Conservation (phyloP, 345 rosid genomes). For the Raphanus sativus region DNA sequence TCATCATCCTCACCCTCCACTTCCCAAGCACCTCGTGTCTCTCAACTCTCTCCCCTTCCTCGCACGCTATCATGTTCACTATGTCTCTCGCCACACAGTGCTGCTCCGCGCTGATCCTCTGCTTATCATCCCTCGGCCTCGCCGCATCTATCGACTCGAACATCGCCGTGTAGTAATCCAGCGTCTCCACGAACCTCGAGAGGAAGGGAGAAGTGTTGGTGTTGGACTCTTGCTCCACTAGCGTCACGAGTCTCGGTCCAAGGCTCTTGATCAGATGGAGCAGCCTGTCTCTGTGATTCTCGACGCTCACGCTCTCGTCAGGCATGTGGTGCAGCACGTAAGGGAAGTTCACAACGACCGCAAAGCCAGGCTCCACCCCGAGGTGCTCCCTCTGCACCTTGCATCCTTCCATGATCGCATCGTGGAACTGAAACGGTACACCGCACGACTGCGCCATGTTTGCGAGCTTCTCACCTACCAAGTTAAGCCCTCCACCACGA, state of each 20-base stretch:
- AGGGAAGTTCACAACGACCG: conserved; percentile 82
- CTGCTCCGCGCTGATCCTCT: conserved; percentile 75
- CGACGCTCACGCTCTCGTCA: conserved; percentile 83
- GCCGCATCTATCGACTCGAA: conserved; percentile 73
- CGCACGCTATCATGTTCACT: conserved; percentile 86
- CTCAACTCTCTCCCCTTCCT: conserved; percentile 75
- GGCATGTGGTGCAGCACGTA: conserved; percentile 95
- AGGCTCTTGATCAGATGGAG: conserved; percentile 80
- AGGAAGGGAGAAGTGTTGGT: conserved; percentile 76
- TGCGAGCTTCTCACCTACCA: conserved; percentile 61
- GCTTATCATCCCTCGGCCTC: conserved; percentile 56
- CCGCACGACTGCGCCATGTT: conserved; percentile 50
- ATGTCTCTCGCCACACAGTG: conserved; percentile 87
- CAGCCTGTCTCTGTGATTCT: conserved; percentile 78
- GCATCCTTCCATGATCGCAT: conserved; percentile 69
- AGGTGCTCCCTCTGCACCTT: conserved; percentile 66
- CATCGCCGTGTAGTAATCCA: conserved; percentile 75
- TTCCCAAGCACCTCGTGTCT: conserved; percentile 75
- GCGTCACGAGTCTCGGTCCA: conserved; percentile 68
- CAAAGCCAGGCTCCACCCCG: conserved; percentile 61
- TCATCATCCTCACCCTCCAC: conserved; percentile 62
- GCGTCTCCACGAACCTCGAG: conserved; percentile 58
- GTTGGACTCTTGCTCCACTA: conserved; percentile 78
- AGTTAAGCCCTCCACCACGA: conserved; percentile 85
- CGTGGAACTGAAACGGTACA: conserved; percentile 78